A percentile compares a stretch with the other conserved stretches of the same genome.
phyloP scores from a whole-genome alignment of 2,329 filamentous ascomycete genomes.

The Trichoderma gracile region DNA sequence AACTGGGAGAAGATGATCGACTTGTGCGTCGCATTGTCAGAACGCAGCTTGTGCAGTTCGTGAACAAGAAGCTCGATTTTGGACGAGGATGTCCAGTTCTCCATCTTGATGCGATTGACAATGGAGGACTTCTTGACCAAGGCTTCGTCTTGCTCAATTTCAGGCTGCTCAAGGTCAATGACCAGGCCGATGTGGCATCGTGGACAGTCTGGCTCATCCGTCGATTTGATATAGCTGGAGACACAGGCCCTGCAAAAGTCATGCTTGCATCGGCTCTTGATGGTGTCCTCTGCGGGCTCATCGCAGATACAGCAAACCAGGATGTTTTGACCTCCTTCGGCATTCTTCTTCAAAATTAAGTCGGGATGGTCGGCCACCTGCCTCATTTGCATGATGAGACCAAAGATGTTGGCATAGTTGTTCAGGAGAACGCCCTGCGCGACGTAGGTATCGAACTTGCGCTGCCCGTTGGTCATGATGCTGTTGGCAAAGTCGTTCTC shows the following conservation, averaged over 20 bases:
- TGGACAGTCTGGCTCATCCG: conserved; percentile 78
- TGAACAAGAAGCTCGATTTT: conserved; percentile 98
- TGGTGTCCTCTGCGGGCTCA: conserved; percentile 90
- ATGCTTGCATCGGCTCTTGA: conserved; percentile 88
- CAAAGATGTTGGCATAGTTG: conserved; percentile 99
- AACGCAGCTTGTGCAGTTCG: conserved; percentile 87
- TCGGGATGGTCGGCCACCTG: conserved; percentile 97
- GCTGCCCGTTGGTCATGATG: conserved; percentile 88
- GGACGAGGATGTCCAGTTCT: conserved; percentile 96
- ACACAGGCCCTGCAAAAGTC: conserved; percentile 58
- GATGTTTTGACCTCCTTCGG: conserved; percentile 83
- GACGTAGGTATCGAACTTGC: conserved; percentile 94
- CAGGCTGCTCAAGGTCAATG: conserved; percentile 92
- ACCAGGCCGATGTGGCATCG: conserved; percentile 85
- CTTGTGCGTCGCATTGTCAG: conserved; percentile 90
- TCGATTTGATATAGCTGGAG: conserved; percentile 66
- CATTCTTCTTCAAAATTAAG: conserved; percentile 84
- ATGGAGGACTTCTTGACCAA: conserved; percentile 93
- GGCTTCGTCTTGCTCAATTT: conserved; percentile 87
- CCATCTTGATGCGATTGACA: conserved; percentile 98
- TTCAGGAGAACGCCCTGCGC: conserved; percentile 91
- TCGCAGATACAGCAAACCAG: conserved; percentile 94
- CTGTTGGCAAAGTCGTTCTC: conserved; percentile 94
- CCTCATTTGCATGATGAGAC: conserved; percentile 98
- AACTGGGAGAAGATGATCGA: conserved; percentile 98